These are phyloP conservation scores for Sugiyamaella smithiae DNA, from an alignment of 805 yeast genomes.

Conservation along the genomic window DNA sequence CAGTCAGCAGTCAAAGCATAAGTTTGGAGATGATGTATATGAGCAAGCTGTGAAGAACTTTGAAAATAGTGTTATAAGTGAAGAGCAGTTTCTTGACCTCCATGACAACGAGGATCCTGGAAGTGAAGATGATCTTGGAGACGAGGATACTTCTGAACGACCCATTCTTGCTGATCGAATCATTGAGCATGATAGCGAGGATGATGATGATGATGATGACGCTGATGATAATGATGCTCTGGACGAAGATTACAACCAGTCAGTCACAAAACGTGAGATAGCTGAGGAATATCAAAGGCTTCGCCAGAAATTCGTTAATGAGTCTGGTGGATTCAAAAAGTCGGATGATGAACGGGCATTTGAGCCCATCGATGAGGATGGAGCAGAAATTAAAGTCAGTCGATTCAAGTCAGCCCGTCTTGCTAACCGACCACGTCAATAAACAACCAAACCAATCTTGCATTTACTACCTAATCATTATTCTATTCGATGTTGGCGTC, in stretches of 20 bases:
- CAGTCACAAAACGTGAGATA: conserved; percentile 48
- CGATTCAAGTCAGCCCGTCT: conserved; percentile 59
- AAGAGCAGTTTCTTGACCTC: conserved; percentile 24
- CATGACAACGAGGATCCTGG: conserved; percentile 27
- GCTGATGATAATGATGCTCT: conserved; percentile 23
- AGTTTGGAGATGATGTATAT: conserved; percentile 14
- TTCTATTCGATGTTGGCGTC: too few relatives aligned
- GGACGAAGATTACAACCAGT: conserved; percentile 33
- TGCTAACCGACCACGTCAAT: conserved; percentile 13
- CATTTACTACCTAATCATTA: too few relatives aligned
- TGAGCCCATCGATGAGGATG: conserved; percentile 67
- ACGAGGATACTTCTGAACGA: conserved; percentile 33
- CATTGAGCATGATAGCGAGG: conserved; percentile 35
- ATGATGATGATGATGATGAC: conserved; percentile 17
- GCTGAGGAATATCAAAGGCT: conserved; percentile 55
- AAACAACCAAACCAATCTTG: too few relatives aligned
- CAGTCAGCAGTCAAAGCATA: background rate
- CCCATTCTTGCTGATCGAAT: conserved; percentile 45
- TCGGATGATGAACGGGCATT: conserved; percentile 51
- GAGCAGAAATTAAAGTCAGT: conserved; percentile 58
- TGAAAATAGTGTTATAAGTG: conserved; percentile 20
- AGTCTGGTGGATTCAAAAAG: conserved; percentile 47
- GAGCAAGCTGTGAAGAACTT: conserved; percentile 22
- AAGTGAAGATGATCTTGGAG: conserved; percentile 23
- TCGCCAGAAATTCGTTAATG: conserved; percentile 48